These are phyloP conservation scores for Hyaloscypha variabilis DNA, from an alignment of 495 filamentous ascomycete genomes.

Conservation along the genomic window DNA sequence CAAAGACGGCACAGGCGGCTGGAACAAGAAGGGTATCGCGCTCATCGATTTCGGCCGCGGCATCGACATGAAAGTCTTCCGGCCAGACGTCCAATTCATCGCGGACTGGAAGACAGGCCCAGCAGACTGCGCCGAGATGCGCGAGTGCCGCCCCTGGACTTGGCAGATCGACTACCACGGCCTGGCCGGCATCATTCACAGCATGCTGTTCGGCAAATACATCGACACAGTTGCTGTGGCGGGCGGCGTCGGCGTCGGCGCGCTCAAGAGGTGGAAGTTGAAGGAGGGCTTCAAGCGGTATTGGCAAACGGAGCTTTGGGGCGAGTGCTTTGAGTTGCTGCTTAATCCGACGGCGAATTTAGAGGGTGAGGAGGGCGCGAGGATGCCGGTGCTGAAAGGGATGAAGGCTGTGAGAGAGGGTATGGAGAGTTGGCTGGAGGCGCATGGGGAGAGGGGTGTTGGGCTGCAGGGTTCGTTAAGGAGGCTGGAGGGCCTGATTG, in stretches of 20 bases:
- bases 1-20: slow-evolving; percentile 72
- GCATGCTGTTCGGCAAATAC: slow-evolving; percentile 89
- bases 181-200: slow-evolving; percentile 82
- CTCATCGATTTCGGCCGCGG: slow-evolving; percentile 95
- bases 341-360: slow-evolving; percentile 67
- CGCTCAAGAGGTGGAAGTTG: slow-evolving; percentile 68
- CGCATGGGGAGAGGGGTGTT: slow-evolving; percentile 78
- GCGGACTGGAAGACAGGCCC: slow-evolving; percentile 89
- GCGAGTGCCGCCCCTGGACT: slow-evolving; percentile 90
- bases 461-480: slow-evolving; percentile 72
- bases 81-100: slow-evolving; percentile 78
- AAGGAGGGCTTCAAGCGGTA: slow-evolving; percentile 84
- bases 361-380: slow-evolving; percentile 60
- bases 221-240: slow-evolving; percentile 73
- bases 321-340: slow-evolving; percentile 78
- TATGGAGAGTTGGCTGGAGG: slow-evolving; percentile 87
- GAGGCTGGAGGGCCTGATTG: slow-evolving; percentile 57
- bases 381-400: slow-evolving; percentile 67
- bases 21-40: slow-evolving; percentile 76
- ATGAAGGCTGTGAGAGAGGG: slow-evolving; percentile 66
- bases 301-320: slow-evolving; percentile 94
- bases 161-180: slow-evolving; percentile 96
- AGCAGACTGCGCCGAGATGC: slow-evolving; percentile 92
- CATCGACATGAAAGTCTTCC: slow-evolving; percentile 90
- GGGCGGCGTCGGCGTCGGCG: slow-evolving; percentile 47